Percentiles rank a stretch among this genome's conserved stretches.
Conservation (phyloP, 306 rosid genomes). For the Prunus fruticosa region DNA sequence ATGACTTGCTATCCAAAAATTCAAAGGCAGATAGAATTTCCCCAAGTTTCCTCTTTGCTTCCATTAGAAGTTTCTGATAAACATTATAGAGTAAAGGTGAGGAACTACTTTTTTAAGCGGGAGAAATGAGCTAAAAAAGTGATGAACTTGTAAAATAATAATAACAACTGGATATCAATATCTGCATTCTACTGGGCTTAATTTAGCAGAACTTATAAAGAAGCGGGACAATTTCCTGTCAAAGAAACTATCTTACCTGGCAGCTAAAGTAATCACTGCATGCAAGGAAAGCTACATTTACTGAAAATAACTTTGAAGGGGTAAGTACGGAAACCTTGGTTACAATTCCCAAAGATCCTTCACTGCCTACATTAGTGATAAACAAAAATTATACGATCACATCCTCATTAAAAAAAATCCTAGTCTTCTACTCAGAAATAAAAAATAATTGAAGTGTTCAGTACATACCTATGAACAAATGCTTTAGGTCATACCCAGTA, state of each 20-base stretch:
- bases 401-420: background rate
- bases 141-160: background rate
- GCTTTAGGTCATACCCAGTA: conserved; percentile 93
- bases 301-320: conserved; percentile 79
- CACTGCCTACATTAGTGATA: conserved; percentile 70
- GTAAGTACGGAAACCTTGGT: conserved; percentile 92
- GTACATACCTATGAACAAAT: conserved; percentile 79
- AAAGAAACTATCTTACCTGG: conserved; percentile 56
- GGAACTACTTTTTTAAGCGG: conserved; percentile 20
- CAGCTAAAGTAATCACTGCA: conserved; percentile 78
- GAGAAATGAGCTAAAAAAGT: conserved; percentile 14
- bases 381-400: conserved; percentile 11
- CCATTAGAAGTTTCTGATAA: conserved; percentile 73
- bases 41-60: conserved; percentile 90
- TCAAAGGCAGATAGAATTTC: conserved; percentile 96
- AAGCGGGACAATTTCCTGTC: conserved; percentile 17
- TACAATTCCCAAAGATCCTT: conserved; percentile 95
- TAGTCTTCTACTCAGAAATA: conserved; percentile 15
- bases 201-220: background rate
- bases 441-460: conserved; percentile 6
- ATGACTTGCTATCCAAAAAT: conserved; percentile 67
- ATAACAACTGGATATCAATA: background rate
- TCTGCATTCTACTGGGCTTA: background rate
- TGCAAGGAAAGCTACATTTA: conserved; percentile 81
- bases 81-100: conserved; percentile 32